Conservation (phyloP, 139 green algal genomes). For the Bryopsis sp. region DNA sequence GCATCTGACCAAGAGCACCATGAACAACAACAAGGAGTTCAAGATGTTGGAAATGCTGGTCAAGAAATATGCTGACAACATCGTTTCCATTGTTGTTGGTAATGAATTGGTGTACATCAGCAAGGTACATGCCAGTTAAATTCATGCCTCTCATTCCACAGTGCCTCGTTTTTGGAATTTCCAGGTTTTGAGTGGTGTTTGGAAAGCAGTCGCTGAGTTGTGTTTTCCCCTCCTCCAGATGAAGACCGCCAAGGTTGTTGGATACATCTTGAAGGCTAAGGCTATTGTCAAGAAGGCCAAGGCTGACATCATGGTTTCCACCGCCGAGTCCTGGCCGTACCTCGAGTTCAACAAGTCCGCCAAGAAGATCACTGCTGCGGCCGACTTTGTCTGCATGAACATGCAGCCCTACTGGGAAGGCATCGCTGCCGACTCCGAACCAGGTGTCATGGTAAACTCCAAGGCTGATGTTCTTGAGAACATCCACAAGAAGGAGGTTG, state of each 20-base stretch:
- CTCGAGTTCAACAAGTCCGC: neutral
- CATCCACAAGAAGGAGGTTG: neutral
- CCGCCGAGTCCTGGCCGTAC: conserved; percentile 10
- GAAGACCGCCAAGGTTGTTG: too few relatives aligned
- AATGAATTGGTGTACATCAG: conserved; percentile 6
- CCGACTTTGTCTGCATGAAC: conserved; percentile 19
- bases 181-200: neutral
- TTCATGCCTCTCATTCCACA: neutral
- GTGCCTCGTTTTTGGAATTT: neutral
- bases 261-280: conserved; percentile 4
- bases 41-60: neutral
- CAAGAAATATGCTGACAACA: neutral
- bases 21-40: neutral
- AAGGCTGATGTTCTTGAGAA: conserved; percentile 12
- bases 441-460: conserved; percentile 7
- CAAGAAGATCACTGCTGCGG: neutral
- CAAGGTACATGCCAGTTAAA: neutral
- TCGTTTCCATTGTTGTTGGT: conserved; percentile 16
- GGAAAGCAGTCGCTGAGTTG: neutral
- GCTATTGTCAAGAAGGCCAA: neutral
- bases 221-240: too few relatives aligned
- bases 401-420: conserved; percentile 20
- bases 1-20: neutral
- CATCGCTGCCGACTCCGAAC: neutral
- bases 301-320: neutral